A percentile compares a stretch with the other conserved stretches of the same genome.
These are phyloP conservation scores for Mycena rosella DNA, from an alignment of 768 basidiomycete species.

Conservation along the genomic window DNA sequence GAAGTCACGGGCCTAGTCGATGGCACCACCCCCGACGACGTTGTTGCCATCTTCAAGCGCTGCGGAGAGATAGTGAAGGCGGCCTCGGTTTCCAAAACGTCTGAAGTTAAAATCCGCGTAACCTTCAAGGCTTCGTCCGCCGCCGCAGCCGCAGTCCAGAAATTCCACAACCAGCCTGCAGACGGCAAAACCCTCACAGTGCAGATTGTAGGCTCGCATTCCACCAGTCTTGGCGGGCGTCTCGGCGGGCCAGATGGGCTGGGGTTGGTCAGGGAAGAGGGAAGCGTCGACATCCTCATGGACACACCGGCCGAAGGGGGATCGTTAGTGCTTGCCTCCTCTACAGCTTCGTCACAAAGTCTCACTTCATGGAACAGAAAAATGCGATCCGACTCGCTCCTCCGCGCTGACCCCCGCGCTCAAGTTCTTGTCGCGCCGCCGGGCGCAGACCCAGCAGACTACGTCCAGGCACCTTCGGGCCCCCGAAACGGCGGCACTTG, in stretches of 20 bases:
- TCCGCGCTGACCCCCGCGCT: constrained; percentile 74
- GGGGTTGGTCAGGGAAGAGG: constrained; percentile 65
- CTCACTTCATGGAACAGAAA: constrained; percentile 62
- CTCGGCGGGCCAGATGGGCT: constrained; percentile 67
- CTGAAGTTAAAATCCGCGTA: constrained; percentile 72
- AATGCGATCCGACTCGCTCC: constrained; percentile 86
- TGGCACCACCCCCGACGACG: constrained; percentile 87
- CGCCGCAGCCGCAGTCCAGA: constrained; percentile 76
- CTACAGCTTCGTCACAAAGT: not conserved
- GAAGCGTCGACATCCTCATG: constrained; percentile 74
- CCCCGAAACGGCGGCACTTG: constrained; percentile 49
- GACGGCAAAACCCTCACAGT: constrained; percentile 84
- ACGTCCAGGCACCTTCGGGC: constrained; percentile 51
- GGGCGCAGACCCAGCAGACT: constrained; percentile 68
- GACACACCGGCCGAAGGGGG: constrained; percentile 56
- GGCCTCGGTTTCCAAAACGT: constrained; percentile 51
- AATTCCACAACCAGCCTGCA: constrained; percentile 85
- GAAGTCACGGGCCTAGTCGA: constrained; percentile 79
- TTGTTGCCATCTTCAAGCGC: constrained; percentile 87
- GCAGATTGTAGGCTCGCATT: constrained; percentile 66
- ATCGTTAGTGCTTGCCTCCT: constrained; percentile 63
- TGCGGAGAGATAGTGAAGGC: constrained; percentile 75
- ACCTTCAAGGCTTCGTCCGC: constrained; percentile 76
- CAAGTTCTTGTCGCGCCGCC: constrained; percentile 77
- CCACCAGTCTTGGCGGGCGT: constrained; percentile 68